Conservation (phyloP, 352 stramenopile species). For the Globisporangium canariense region DNA sequence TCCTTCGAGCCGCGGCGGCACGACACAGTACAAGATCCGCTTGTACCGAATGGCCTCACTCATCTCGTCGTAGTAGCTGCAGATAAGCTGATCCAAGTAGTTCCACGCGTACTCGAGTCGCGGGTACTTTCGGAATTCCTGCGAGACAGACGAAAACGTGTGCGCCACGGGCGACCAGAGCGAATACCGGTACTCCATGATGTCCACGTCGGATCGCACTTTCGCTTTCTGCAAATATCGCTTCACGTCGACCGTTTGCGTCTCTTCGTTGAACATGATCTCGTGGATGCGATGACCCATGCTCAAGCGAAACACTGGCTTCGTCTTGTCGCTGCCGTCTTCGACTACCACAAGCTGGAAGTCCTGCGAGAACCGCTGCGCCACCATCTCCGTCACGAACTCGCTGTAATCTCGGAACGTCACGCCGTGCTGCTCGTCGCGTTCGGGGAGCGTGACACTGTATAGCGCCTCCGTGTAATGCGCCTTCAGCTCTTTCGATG, state of each 20-base stretch:
- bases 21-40: slow-evolving; percentile 67
- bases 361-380: slow-evolving; percentile 78
- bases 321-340: slow-evolving; percentile 32
- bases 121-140: slow-evolving; percentile 85
- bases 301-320: slow-evolving; percentile 60
- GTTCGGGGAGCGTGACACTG: slow-evolving; percentile 71
- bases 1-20: slow-evolving; percentile 44
- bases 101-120: slow-evolving; percentile 85
- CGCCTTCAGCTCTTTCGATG: slow-evolving; percentile 67
- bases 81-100: slow-evolving; percentile 82
- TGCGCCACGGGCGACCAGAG: slow-evolving; percentile 71
- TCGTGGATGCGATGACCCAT: slow-evolving; percentile 89
- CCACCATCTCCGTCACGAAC: slow-evolving; percentile 84
- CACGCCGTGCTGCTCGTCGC: slow-evolving; percentile 59
- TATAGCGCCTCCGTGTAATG: slow-evolving; percentile 88
- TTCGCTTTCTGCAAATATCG: slow-evolving; percentile 71
- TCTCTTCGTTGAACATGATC: slow-evolving; percentile 85
- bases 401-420: slow-evolving; percentile 75
- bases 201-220: slow-evolving; percentile 58
- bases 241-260: slow-evolving; percentile 85
- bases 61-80: slow-evolving; percentile 86
- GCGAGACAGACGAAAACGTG: slow-evolving; percentile 57
- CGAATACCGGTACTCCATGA: slow-evolving; percentile 82
- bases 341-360: slow-evolving; percentile 83
- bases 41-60: slow-evolving; percentile 82